phyloP scores from a whole-genome alignment of 805 yeast species.

The Pichia deserticola region DNA sequence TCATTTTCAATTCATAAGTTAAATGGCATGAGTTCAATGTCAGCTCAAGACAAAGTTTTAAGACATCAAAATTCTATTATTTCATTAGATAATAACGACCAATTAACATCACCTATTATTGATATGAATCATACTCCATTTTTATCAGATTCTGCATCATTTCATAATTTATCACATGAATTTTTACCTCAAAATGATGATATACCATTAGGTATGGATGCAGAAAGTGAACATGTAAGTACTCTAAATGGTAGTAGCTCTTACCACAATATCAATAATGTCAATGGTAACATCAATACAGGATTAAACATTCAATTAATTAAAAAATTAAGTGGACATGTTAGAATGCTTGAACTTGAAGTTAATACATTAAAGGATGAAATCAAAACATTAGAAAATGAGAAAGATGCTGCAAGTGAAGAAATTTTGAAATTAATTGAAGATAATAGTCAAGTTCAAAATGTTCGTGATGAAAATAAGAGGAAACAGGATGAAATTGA shows the following conservation, averaged over 20 bases:
- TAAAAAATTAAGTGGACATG: slow-evolving; percentile 66
- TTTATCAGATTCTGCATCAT: slow-evolving; percentile 1
- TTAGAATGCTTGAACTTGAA: slow-evolving; percentile 77
- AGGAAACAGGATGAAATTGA: slow-evolving; percentile 16
- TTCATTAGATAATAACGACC: slow-evolving; percentile 8
- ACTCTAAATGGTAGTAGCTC: slow-evolving; percentile 6
- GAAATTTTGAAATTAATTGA: slow-evolving; percentile 57
- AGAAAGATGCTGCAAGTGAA: slow-evolving; percentile 59
- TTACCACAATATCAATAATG: slow-evolving; percentile 9
- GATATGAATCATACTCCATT: neutral
- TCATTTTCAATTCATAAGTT: slow-evolving; percentile 10
- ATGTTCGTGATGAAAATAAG: slow-evolving; percentile 22
- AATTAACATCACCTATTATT: slow-evolving; percentile 1
- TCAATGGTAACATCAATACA: slow-evolving; percentile 14
- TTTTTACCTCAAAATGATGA: slow-evolving; percentile 5
- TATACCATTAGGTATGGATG: slow-evolving; percentile 11
- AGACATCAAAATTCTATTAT: slow-evolving; percentile 16
- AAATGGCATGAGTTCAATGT: slow-evolving; percentile 8
- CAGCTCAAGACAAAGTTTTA: slow-evolving; percentile 13
- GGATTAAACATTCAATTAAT: slow-evolving; percentile 49
- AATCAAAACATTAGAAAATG: slow-evolving; percentile 41
- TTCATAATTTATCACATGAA: neutral
- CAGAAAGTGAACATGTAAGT: slow-evolving; percentile 10
- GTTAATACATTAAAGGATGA: slow-evolving; percentile 58
- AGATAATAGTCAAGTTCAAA: slow-evolving; percentile 40